These are phyloP conservation scores for Mycocentrospora acerina DNA, from an alignment of 2,329 filamentous ascomycete species.

Conservation along the genomic window DNA sequence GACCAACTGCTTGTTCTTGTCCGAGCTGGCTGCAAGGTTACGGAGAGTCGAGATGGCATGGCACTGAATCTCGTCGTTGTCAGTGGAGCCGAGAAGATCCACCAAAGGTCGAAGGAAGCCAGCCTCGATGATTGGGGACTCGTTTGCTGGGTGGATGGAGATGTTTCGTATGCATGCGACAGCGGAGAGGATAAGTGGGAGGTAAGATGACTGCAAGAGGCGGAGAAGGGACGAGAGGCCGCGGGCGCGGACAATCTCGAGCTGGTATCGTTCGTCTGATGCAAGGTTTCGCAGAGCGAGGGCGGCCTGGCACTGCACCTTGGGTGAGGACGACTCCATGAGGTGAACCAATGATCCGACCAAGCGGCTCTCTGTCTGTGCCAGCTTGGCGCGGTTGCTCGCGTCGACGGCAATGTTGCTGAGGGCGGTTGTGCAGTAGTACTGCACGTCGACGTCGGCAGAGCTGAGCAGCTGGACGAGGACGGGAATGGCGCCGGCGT, in stretches of 20 bases:
- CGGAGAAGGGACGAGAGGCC: conserved; percentile 83
- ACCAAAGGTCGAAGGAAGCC: conserved; percentile 93
- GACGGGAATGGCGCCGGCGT: conserved; percentile 95
- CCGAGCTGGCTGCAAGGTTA: conserved; percentile 93
- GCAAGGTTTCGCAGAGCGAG: conserved; percentile 91
- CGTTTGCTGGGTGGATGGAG: conserved; percentile 95
- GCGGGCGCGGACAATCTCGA: conserved; percentile 90
- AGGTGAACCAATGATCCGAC: conserved; percentile 92
- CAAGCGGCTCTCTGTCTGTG: conserved; percentile 84
- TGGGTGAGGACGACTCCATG: conserved; percentile 91
- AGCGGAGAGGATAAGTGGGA: conserved; percentile 92
- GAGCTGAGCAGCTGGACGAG: conserved; percentile 93
- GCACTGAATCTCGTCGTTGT: conserved; percentile 98
- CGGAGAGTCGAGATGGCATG: conserved; percentile 96
- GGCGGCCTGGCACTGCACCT: conserved; percentile 96
- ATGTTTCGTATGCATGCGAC: conserved; percentile 99
- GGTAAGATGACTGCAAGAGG: conserved; percentile 90
- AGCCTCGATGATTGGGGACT: conserved; percentile 97
- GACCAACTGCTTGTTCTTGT: conserved; percentile 97
- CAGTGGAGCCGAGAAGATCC: conserved; percentile 88
- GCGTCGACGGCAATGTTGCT: conserved; percentile 98
- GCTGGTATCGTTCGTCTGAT: conserved; percentile 97
- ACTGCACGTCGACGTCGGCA: conserved; percentile 94
- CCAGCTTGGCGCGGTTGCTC: conserved; percentile 85
- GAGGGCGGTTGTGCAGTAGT: conserved; percentile 97